Evolutionary conservation across 768 basidiomycete species (phyloP).

Genomic region (Naganishia vaughanmartiniae): DNA sequence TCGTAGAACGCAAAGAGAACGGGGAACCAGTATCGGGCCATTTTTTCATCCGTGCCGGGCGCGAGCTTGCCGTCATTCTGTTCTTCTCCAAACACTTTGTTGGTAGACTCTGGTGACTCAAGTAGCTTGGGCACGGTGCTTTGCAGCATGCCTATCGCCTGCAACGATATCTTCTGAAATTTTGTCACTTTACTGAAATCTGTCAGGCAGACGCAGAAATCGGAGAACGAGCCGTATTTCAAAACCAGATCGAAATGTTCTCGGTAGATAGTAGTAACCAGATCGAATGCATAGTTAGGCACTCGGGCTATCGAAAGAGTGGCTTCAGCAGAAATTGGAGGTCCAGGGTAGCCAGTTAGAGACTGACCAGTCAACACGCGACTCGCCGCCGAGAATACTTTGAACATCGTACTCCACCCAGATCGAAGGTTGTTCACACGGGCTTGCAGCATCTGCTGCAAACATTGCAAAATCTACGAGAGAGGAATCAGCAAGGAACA

Average conservation of each 20-base stretch:
- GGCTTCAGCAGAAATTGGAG: background rate
- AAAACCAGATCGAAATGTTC: conserved; percentile 90
- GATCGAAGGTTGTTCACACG: conserved; percentile 92
- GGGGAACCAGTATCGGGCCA: conserved; percentile 83
- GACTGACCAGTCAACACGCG: conserved; percentile 77
- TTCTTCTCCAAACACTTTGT: conserved; percentile 28
- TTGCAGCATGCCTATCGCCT: conserved; percentile 94
- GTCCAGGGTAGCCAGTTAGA: background rate
- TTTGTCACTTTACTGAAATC: conserved; percentile 99
- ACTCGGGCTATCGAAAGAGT: conserved; percentile 67
- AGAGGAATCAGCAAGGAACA: conserved; percentile 15
- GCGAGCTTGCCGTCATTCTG: conserved; percentile 23
- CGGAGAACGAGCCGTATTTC: conserved; percentile 88
- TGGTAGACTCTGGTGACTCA: conserved; percentile 66
- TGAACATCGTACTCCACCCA: conserved; percentile 99
- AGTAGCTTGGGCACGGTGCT: conserved; percentile 91
- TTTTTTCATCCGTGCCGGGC: conserved; percentile 17
- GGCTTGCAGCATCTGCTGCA: conserved; percentile 98
- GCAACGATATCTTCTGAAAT: conserved; percentile 93
- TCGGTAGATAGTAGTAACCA: conserved; percentile 84
- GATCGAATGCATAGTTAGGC: conserved; percentile 89
- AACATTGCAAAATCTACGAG: conserved; percentile 82
- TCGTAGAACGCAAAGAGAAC: conserved; percentile 97
- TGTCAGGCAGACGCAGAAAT: conserved; percentile 93
- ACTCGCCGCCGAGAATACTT: conserved; percentile 93